Evolutionary conservation across 768 basidiomycete genomes (phyloP), one percentile per base, ranked within the genome.

Genomic region (Cyathus striatus): DNA sequence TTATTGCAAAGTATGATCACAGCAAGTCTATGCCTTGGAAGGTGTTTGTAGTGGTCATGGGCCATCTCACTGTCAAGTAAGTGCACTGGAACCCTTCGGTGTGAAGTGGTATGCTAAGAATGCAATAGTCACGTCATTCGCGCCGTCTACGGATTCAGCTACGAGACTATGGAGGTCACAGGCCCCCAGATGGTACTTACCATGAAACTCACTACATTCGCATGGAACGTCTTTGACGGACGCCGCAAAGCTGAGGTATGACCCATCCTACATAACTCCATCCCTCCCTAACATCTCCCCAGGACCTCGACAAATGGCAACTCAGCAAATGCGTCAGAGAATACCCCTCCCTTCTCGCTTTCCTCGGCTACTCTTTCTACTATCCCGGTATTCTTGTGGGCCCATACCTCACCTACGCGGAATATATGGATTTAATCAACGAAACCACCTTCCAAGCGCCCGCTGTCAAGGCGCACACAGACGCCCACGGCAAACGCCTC

Each of bases 121-220:
- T 42, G 23, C 44, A 43, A 10, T 41, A 90, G 88, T 53, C 89
- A 91, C 56, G 50, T 81, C 42, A 81, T 86, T 40, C 87, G 89
- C 9, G 74, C 70, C 2, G 38, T 86, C 9, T 78, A 73, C 53
- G 70, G 68, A 30, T 64, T 76, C 35, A 75, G 78, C 57, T 88
- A 81, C 58, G 90, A 91, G 53, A 83, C 81, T 0, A 74, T 95
- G 48, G 91, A 97, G 49, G 78, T 99, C 45, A 92, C 92, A 3
- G 90, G 87, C 0, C 81, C 88, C 20, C 92, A 95, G 59, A 98
- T 98, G 96, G 92, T 99, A 3, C 73, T 98, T 30, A 81, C 84
- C 12, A 95, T 97, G 91, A 98, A 98, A 61, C 73, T 98, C 36
- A 94, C 91, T 23, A 94, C 90, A 1, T 98, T 97, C 61, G 96